Base-by-base conservation (phyloP, 495 filamentous ascomycete species). In the Articulospora tetracladia region DNA sequence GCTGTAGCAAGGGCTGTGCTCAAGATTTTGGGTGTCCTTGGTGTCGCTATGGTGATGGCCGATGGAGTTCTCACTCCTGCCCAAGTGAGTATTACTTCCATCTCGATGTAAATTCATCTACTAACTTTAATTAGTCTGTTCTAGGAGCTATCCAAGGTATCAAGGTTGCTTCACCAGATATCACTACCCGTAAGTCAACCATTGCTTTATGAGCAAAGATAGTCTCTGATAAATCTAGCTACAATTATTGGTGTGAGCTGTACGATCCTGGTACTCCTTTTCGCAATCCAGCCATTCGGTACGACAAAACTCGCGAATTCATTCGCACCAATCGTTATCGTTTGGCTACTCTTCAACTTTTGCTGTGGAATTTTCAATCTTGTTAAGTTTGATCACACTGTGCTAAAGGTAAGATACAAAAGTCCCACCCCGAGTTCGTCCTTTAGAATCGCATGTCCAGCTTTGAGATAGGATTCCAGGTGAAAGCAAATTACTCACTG, bases 351-450 rank as follows among this genome's bases (percentile, higher is more conserved):
- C 1, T 84, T 91, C 65, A 90, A 91, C 65, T 70, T 78, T 22
- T 66, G 65, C 1, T 88, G 86, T 70, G 88, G 89, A 3, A 87
- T 91, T 47, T 90, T 90, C 74, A 88, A 88, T 62, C 74, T 90
- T 10, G 78, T 71, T 17, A 72, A 76, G n/a, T 83, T 81, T 58
- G 88, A 91, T 66, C 74, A 83, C 28, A 75, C 77, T 0, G 85
- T 92, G 17, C 71, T 90, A 17, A 50, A 50, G 47, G 47, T 50
- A 50, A 19, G 41, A 6, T 19, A 7, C 41, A 7, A 19, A 23
- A n/a, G 7, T 17, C 41, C 30, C 4, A 32, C 13, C 30, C 30
- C 30, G n/a, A n/a, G n/a, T n/a, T n/a, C n/a, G n/a, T n/a, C n/a
- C n/a, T n/a, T n/a, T n/a, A n/a, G n/a, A 32, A 13, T 32, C 30